Base-by-base conservation (phyloP, 495 filamentous ascomycete genomes). In the Rostrohypoxylon terebratum region DNA sequence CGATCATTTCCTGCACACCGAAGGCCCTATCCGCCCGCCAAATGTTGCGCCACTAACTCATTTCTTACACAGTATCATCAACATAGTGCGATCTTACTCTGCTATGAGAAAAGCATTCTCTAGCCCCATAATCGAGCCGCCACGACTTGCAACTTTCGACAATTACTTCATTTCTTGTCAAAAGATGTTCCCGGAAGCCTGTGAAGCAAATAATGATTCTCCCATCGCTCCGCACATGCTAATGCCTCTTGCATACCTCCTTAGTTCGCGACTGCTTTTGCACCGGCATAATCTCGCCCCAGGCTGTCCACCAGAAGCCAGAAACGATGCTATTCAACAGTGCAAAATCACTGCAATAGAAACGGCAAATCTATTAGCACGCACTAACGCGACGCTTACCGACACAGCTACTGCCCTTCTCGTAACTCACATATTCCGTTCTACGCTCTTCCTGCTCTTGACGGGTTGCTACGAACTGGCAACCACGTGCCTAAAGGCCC, bases 201-300 rank as follows among this genome's bases (percentile, higher is more conserved):
- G 90, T 74, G 90, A 94, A 62, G 86, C 89, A 13, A 82, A 84
- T 16, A 87, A 88, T 47, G 81, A 86, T 33, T 84, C 88, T 4
- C 83, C 89, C 25, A 84, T 98, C 45, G 89, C 97, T 65, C 93
- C 94, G 7, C 85, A 87, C 40, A 87, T 89, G 16, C 81, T 98
- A 33, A 86, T 88, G 45, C 90, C 93, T 2, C 84, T 96, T 11
- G 83, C 91, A 64, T 90, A 92, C 74, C 87, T 98, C 20, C 92
- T 97, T 71, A 92, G 93, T 71, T 90, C 91, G 21, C 91, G 94
- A 25, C 84, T 97, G 23, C 82, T 94, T 20, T 89, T 99, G 18
- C 93, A 98, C 80, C 92, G 96, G 11, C 94, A 97, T 75, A 99
- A 98, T 75, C 88, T 98, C 5, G 90, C 90, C 0, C 91, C 93